A percentile compares a stretch with the other conserved stretches of the same genome.
Conservation (phyloP, 163 green algal genomes). For the Volvox carteri region DNA sequence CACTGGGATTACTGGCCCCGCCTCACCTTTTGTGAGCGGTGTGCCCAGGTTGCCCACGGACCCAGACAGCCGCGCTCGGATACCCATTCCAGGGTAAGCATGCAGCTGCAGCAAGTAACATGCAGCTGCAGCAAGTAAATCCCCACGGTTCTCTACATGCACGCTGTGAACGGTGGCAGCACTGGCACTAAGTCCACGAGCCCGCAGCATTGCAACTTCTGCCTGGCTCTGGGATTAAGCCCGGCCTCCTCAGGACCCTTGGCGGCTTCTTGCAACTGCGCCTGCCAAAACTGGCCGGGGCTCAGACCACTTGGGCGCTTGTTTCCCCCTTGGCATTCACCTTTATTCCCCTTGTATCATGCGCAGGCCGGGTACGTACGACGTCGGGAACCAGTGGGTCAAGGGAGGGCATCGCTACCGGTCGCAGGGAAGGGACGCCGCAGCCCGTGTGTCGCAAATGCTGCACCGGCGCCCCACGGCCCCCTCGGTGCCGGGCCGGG, state of each 20-base stretch:
- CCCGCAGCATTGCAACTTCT: too few species aligned
- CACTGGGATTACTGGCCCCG: background rate
- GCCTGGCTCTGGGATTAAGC: too few species aligned
- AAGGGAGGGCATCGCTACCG: conserved; percentile 24
- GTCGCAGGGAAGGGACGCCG: background rate
- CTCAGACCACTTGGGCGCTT: background rate
- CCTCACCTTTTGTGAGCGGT: conserved; percentile 28
- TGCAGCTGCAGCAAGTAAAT: background rate
- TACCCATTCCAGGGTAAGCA: conserved; percentile 40
- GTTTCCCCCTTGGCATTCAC: background rate
- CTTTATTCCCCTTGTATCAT: background rate
- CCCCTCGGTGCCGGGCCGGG: conserved; percentile 59
- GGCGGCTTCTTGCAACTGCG: background rate
- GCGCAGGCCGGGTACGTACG: conserved; percentile 49
- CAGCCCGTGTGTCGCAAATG: background rate
- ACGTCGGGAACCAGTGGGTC: conserved; percentile 39
- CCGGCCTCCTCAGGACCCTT: background rate
- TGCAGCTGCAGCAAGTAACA: background rate
- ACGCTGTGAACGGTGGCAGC: too few species aligned
- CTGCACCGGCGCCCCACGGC: conserved; percentile 37
- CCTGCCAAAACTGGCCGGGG: too few species aligned
- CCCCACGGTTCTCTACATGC: too few species aligned
- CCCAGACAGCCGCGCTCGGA: background rate
- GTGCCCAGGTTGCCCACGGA: conserved; percentile 49
- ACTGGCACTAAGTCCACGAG: too few species aligned